Evolutionary conservation across 2,329 filamentous ascomycete species (phyloP), one percentile per base, ranked within the genome.

Genomic region (Fusarium irregulare): DNA sequence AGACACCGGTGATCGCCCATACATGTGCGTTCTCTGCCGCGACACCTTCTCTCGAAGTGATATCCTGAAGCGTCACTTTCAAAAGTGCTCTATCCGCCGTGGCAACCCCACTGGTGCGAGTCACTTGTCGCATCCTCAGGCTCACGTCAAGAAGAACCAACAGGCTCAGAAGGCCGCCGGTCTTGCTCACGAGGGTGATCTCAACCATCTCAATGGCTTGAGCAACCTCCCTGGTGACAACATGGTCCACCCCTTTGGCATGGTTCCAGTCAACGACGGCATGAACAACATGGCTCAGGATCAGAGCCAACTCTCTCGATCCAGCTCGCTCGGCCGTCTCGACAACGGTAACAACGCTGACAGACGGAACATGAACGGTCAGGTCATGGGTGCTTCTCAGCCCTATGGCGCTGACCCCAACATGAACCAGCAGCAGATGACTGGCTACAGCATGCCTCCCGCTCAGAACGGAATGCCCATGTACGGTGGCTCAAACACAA

Each of bases 1-100:
- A 97, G 95, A 99, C 84, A 98, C 96, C 67, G 96, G 96, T 77
- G 95, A 98, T 81, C 93, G 96, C 73, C 96, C 96, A 60, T 99
- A 99, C 84, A 97, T 97, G 90, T 99, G 96, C 83, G 93, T 97
- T 72, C 87, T 99, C 54, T 99, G 96, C 86, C 94, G 96, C 80
- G 96, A 98, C 82, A 98, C 94, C 34, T 99, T 99, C 83, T 97
- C 93, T 50, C 91, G 96, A 80, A 97, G 94, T 86, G 96, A 99
- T 79, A 98, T 99, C 72, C 85, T 99, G 76, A 99, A 99, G 86
- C 93, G 96, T 72, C 96, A 99, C 83, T 99, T 98, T 83, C 94
- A 98, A 82, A 99, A 99, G 85, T 99, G 96, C 84, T 98, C 96
- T 41, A 93, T 98, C 72, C 91, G 96, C 76, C 91, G 96, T 78